A percentile compares a stretch with the other conserved stretches of the same genome.
Evolutionary conservation across 1,139 yeast genomes (phyloP).

Genomic region (Yamadazyma taylorii): DNA sequence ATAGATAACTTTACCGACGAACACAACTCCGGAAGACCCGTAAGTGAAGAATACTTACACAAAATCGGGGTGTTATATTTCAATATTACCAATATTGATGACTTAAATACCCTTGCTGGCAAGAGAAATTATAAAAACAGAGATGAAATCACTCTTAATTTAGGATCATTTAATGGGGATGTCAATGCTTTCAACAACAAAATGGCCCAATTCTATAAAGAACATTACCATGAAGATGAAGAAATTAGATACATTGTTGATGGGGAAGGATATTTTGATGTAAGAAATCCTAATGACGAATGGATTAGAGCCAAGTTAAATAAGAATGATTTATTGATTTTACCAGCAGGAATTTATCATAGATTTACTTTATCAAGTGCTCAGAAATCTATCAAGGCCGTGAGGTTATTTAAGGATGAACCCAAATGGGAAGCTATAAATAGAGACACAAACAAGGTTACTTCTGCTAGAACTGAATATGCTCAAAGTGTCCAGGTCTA

Average conservation of each 20-base stretch:
- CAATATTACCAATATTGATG: slow-evolving; percentile 49
- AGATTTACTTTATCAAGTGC: slow-evolving; percentile 73
- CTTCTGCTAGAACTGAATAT: slow-evolving; percentile 34
- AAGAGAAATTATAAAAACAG: slow-evolving; percentile 77
- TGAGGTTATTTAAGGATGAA: slow-evolving; percentile 87
- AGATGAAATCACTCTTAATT: slow-evolving; percentile 66
- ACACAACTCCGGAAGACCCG: slow-evolving; percentile 69
- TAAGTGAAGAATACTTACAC: slow-evolving; percentile 49
- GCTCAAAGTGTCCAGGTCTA: slow-evolving; percentile 30
- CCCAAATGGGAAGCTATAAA: slow-evolving; percentile 95
- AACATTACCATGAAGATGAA: slow-evolving; percentile 95
- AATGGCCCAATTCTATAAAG: slow-evolving; percentile 71
- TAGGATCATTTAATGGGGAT: slow-evolving; percentile 64
- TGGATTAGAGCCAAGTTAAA: slow-evolving; percentile 79
- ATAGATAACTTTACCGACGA: slow-evolving; percentile 66
- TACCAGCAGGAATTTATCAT: slow-evolving; percentile 93
- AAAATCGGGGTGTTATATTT: slow-evolving; percentile 71
- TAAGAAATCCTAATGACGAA: slow-evolving; percentile 61
- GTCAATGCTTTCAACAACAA: slow-evolving; percentile 60
- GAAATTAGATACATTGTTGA: slow-evolving; percentile 88
- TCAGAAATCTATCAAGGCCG: slow-evolving; percentile 66
- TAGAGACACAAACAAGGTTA: slow-evolving; percentile 40
- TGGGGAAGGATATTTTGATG: slow-evolving; percentile 93
- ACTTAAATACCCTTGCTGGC: slow-evolving; percentile 65
- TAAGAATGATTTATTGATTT: slow-evolving; percentile 65